Evolutionary conservation across 2,329 filamentous ascomycete genomes (phyloP).

Genomic region (Elsinoe arachidis): DNA sequence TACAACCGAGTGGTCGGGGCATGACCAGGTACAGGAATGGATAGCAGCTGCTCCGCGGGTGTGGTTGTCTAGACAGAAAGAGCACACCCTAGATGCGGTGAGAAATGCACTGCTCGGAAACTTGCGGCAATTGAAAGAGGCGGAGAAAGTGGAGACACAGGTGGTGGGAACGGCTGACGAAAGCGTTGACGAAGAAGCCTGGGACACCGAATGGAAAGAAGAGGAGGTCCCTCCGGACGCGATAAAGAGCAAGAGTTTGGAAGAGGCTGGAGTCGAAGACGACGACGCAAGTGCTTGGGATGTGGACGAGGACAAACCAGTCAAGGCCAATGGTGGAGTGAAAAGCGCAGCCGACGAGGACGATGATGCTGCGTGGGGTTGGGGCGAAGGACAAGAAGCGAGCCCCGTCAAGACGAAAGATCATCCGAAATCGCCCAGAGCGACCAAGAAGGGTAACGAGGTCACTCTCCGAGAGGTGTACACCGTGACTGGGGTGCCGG

Average conservation of each 20-base stretch:
- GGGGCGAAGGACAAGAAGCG: constrained; percentile 58
- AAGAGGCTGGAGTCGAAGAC: constrained; percentile 30
- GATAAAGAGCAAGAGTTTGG: constrained; percentile 25
- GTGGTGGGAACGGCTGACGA: constrained; percentile 47
- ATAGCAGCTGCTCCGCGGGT: constrained; percentile 67
- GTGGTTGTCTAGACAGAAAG: constrained; percentile 79
- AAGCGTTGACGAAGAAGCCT: constrained; percentile 48
- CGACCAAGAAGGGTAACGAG: constrained; percentile 21
- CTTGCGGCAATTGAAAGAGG: constrained; percentile 57
- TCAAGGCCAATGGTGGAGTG: neutral
- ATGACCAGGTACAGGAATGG: constrained; percentile 62
- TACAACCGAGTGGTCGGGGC: neutral
- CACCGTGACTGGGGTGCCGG: constrained; percentile 78
- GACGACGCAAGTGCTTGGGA: constrained; percentile 44
- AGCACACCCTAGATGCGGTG: constrained; percentile 66
- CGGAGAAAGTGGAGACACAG: constrained; percentile 79
- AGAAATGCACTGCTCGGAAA: constrained; percentile 60
- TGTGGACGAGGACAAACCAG: constrained; percentile 28
- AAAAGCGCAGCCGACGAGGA: constrained; percentile 15
- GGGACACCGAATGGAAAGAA: constrained; percentile 73
- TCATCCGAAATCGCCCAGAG: constrained; percentile 4
- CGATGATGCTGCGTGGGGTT: constrained; percentile 62
- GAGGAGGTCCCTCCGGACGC: constrained; percentile 31
- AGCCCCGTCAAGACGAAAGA: constrained; percentile 18
- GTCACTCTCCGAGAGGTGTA: constrained; percentile 78